Base-by-base conservation (phyloP, 139 green algal species). In the Micromonas commoda region DNA sequence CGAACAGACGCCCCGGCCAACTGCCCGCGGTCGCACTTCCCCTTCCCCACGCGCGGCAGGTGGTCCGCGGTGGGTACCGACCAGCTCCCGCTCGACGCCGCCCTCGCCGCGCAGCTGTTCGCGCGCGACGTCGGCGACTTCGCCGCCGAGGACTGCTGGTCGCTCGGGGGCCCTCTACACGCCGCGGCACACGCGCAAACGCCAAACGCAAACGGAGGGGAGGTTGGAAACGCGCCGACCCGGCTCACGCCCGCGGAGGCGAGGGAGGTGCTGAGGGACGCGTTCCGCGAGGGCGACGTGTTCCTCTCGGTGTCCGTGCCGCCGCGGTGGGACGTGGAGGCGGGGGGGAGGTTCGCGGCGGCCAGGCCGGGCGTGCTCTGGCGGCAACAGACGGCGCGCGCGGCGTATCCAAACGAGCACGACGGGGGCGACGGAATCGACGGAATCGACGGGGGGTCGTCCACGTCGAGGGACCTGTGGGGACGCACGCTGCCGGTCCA, bases 1-100 rank as follows among this genome's bases (percentile, higher is more conserved):
- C 74, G 31, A 0, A 71, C 63, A 2, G 31, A 29, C 6, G 0
- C 26, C 23, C 67, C 77, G 2, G 54, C 28, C 19, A 82, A 82
- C 38, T 79, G 38, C n/a, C 77, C 77, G 1, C 34, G 77, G 1
- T 32, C 66, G 32, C 77, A 82, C 77, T 82, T 82, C 51, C 77
- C 77, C 1, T 82, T 82, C 54, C 77, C 77, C 1, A 71, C 38
- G 5, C 19, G 33, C 20, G 70, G 70, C 21, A 21, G 77, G n/a
- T 82, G 77, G 77, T 23, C 77, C 0, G 28, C 67, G 33, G 33
- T 82, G 2, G 77, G 77, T 35, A 67, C 77, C 5, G 20, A 3
- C n/a, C 38, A 69, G 51, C 38, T 81, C 16, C 33, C 77, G 67
- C 20, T 77, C 57, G 32, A 79, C n/a, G n/a, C n/a, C n/a, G n/a